phyloP scores from a whole-genome alignment of 2,329 filamentous ascomycete genomes.

The Allantophomopsis lycopodina region DNA sequence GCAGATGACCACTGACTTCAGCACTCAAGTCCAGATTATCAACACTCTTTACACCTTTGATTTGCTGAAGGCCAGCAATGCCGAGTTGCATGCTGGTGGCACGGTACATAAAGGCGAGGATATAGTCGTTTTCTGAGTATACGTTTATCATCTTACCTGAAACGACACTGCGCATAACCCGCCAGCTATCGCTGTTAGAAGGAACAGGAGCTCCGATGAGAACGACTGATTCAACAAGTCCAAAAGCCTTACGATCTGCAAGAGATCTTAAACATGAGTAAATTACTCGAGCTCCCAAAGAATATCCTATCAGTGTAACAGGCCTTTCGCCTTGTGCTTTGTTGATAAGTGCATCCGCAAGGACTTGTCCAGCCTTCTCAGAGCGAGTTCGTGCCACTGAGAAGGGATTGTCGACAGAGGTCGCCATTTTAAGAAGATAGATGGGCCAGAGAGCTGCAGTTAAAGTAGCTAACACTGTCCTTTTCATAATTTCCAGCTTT shows the following conservation, averaged over 20 bases:
- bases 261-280: constrained; percentile 47
- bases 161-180: constrained; percentile 64
- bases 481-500: constrained; percentile 46
- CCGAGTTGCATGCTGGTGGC: constrained; percentile 71
- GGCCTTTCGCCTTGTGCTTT: constrained; percentile 57
- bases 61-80: constrained; percentile 68
- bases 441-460: constrained; percentile 35
- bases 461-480: constrained; percentile 27
- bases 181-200: constrained; percentile 59
- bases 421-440: constrained; percentile 32
- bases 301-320: constrained; percentile 47
- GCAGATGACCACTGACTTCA: constrained; percentile 51
- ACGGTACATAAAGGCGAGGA: constrained; percentile 79
- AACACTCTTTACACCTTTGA: constrained; percentile 49
- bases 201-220: constrained; percentile 75
- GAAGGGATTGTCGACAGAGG: constrained; percentile 47
- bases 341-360: constrained; percentile 58
- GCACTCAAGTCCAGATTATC: constrained; percentile 43
- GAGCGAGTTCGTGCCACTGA: constrained; percentile 41
- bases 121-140: constrained; percentile 75
- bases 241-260: constrained; percentile 47
- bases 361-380: constrained; percentile 46
- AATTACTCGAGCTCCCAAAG: constrained; percentile 46
- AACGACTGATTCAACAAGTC: constrained; percentile 51
- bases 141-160: constrained; percentile 80